Percentiles rank a stretch among this genome's conserved stretches.
These are phyloP conservation scores for Plasmodium inui DNA, from an alignment of 169 alveolate species.

Conservation along the genomic window DNA sequence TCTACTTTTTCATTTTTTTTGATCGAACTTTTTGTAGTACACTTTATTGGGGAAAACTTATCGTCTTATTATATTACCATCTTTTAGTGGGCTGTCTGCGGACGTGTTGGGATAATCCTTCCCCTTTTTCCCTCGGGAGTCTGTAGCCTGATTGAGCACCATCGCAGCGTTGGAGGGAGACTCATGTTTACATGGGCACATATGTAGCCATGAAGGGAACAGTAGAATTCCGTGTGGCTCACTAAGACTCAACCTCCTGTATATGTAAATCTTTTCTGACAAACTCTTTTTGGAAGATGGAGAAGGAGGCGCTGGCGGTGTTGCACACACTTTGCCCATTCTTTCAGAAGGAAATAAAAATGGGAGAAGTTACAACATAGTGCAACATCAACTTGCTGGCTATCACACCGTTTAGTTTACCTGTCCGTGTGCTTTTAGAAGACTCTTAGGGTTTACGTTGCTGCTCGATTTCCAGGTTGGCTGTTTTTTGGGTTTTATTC, in stretches of 20 bases:
- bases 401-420: neutral
- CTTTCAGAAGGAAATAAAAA: neutral
- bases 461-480: neutral
- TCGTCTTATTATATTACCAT: neutral
- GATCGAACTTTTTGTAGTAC: neutral
- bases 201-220: neutral
- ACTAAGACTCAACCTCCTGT: neutral
- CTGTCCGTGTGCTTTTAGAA: neutral
- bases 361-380: neutral
- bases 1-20: neutral
- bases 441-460: neutral
- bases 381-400: neutral
- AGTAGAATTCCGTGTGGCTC: neutral
- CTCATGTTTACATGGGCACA: neutral
- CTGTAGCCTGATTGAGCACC: neutral
- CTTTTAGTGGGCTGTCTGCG: neutral
- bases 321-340: neutral
- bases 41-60: neutral
- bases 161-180: neutral
- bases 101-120: neutral
- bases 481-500: conserved; percentile 7
- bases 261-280: neutral
- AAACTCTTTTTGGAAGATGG: neutral
- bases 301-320: neutral
- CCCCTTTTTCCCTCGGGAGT: neutral